Conservation (phyloP, 805 yeast species). For the Barnettozyma populi region DNA sequence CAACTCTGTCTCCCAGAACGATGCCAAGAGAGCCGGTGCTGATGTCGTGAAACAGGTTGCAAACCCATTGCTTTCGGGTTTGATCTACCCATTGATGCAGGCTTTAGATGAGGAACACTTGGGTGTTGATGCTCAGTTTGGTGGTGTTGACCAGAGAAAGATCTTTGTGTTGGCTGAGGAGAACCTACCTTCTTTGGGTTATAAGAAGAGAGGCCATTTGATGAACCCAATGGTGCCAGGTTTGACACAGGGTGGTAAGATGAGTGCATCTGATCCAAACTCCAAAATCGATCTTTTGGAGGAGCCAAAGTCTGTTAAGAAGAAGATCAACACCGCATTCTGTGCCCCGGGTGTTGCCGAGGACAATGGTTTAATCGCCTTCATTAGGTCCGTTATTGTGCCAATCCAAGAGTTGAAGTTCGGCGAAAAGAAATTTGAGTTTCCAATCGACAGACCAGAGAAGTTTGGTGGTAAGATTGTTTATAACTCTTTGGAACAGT, state of each 20-base stretch:
- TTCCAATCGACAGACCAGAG: constrained; percentile 86
- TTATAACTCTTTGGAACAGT: constrained; percentile 58
- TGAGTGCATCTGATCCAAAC: constrained; percentile 99
- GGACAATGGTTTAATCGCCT: constrained; percentile 86
- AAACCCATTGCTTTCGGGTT: constrained; percentile 87
- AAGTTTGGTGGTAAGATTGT: constrained; percentile 92
- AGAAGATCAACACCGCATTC: constrained; percentile 87
- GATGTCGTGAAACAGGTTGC: constrained; percentile 98
- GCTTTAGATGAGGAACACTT: constrained; percentile 93
- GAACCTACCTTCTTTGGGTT: constrained; percentile 77
- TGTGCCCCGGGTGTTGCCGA: constrained; percentile 93
- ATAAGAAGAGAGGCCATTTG: constrained; percentile 95
- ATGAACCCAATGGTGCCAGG: constrained; percentile 99
- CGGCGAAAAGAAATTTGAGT: constrained; percentile 53
- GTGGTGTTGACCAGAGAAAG: constrained; percentile 98
- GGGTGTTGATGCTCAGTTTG: constrained; percentile 89
- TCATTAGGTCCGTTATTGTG: constrained; percentile 74
- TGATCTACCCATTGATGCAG: constrained; percentile 98
- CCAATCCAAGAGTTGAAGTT: constrained; percentile 79
- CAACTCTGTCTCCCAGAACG: constrained; percentile 85
- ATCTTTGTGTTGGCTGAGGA: constrained; percentile 97
- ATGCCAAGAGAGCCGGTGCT: constrained; percentile 98
- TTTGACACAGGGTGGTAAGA: constrained; percentile 92
- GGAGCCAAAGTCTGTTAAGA: constrained; percentile 79
- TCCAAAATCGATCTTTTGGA: constrained; percentile 92